Conservation (phyloP, 164 flowering plant species). For the Macadamia integrifolia region DNA sequence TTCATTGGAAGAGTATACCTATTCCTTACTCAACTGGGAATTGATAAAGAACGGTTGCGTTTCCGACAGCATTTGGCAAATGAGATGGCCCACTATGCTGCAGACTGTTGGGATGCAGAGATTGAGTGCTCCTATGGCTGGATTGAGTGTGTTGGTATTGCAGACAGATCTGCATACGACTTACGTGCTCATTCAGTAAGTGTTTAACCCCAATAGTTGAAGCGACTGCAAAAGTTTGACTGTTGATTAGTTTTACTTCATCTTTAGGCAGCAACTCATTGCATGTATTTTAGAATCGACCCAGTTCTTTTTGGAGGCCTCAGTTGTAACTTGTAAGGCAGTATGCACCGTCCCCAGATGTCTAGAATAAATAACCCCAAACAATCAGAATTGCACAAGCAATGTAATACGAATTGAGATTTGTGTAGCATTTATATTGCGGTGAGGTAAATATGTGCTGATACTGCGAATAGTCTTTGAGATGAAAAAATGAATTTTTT, state of each 20-base stretch:
- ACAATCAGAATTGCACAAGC: no score
- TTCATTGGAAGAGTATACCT: constrained; percentile 93
- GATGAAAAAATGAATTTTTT: no score
- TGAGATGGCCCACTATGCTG: constrained; percentile 99
- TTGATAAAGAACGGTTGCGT: constrained; percentile 74
- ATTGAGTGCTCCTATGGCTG: constrained; percentile 96
- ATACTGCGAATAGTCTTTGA: no score
- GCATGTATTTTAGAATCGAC: no score
- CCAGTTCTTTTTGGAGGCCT: no score
- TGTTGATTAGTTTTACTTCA: not conserved
- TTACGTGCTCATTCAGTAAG: constrained; percentile 83
- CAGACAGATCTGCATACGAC: constrained; percentile 96
- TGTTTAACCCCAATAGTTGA: not conserved
- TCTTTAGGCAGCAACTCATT: no score
- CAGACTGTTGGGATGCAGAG: constrained; percentile 99
- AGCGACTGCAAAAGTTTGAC: not conserved
- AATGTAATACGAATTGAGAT: no score
- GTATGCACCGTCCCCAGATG: no score
- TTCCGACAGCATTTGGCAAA: constrained; percentile 95
- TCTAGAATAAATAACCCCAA: no score
- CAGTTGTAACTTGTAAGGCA: no score
- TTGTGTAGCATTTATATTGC: no score
- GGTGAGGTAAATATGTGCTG: no score
- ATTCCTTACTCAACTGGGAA: constrained; percentile 79
- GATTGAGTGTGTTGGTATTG: constrained; percentile 99